Conservation (phyloP, 352 stramenopile species). For the Hyaloperonospora brassicae region DNA sequence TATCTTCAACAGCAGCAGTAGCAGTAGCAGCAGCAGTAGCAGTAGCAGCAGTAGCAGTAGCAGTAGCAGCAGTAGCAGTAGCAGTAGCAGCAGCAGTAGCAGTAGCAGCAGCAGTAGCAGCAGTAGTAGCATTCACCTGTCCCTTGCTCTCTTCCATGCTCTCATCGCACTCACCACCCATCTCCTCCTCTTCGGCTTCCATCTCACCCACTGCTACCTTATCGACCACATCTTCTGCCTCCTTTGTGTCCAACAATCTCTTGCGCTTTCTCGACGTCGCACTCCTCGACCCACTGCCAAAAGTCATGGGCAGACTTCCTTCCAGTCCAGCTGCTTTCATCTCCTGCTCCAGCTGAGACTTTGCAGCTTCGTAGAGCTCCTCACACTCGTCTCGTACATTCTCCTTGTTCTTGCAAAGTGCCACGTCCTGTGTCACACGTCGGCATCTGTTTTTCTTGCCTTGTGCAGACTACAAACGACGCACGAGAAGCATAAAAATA, state of each 20-base stretch:
- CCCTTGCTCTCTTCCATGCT: background rate
- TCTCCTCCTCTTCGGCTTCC: background rate
- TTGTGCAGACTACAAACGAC: slow-evolving; percentile 3
- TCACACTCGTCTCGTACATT: slow-evolving; percentile 14
- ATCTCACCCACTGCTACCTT: background rate
- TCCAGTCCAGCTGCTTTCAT: slow-evolving; percentile 53
- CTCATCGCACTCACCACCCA: slow-evolving; percentile 1
- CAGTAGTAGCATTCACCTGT: no score
- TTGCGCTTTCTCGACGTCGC: slow-evolving; percentile 24
- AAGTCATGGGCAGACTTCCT: slow-evolving; percentile 48
- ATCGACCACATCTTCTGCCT: background rate
- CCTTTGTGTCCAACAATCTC: slow-evolving; percentile 7
- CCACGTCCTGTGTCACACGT: slow-evolving; percentile 3
- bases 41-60: no score
- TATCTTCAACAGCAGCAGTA: no score
- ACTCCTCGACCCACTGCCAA: slow-evolving; percentile 22
- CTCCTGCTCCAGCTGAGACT: slow-evolving; percentile 45
- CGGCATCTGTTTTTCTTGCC: slow-evolving; percentile 29
- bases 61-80: no score
- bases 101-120: no score
- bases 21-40: no score
- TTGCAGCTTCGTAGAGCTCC: slow-evolving; percentile 46
- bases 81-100: no score
- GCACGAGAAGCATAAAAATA: no score
- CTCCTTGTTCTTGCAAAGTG: background rate